A percentile compares a stretch with the other conserved stretches of the same genome.
Evolutionary conservation across 129 eudicot genomes (phyloP).

Genomic region (Pittosporum tobira): DNA sequence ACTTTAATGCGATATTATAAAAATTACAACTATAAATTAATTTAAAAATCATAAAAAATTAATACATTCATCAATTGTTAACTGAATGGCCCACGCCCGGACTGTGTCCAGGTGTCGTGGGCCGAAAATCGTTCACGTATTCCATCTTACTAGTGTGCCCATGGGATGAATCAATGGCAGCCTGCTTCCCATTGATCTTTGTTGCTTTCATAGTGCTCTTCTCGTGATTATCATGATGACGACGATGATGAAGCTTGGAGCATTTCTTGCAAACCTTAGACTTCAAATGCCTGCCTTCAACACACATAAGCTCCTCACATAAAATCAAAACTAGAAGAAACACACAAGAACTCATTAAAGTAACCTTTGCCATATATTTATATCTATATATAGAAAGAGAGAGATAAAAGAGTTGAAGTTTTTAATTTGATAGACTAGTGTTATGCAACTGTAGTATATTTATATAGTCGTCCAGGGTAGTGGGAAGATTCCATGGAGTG

Average conservation of each 20-base stretch:
- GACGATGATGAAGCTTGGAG: not conserved
- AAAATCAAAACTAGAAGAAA: conserved; percentile 7
- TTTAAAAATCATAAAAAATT: not conserved
- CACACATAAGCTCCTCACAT: conserved; percentile 2
- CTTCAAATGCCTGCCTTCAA: conserved; percentile 27
- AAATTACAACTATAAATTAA: not conserved
- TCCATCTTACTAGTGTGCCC: conserved; percentile 11
- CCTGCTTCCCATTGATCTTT: not conserved
- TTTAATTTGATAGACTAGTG: not conserved
- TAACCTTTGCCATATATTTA: conserved; percentile 13
- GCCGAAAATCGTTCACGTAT: conserved; percentile 20
- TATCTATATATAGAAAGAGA: not conserved
- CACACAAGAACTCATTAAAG: not conserved
- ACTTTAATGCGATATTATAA: too few species aligned
- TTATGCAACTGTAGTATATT: conserved; percentile 15
- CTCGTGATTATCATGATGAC: not conserved
- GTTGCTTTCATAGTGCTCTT: not conserved
- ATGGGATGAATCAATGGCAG: not conserved
- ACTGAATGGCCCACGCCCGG: conserved; percentile 39
- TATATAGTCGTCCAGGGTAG: conserved; percentile 10
- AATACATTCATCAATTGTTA: not conserved
- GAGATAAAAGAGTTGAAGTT: not conserved
- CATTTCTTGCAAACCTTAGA: conserved; percentile 17
- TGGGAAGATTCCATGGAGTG: conserved; percentile 14
- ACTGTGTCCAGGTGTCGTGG: conserved; percentile 31